Evolutionary conservation across 2,329 filamentous ascomycete genomes (phyloP), one percentile per base, ranked within the genome.

Genomic region (Penicillium sp.): DNA sequence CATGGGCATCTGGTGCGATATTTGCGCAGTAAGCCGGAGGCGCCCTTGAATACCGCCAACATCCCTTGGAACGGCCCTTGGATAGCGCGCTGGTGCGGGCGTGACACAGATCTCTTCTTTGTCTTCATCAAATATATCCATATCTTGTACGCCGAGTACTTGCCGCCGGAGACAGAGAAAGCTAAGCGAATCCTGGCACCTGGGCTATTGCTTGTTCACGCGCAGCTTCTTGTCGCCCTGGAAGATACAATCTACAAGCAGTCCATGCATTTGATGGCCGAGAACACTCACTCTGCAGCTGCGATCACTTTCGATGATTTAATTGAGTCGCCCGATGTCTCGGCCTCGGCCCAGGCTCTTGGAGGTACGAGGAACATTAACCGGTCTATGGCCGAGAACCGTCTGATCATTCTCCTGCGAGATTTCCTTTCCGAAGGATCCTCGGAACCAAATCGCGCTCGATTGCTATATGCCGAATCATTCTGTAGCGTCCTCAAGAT

Each of bases 111-210:
- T 65, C 77, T 96, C 31, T 90, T 96, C 68, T 96, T 93, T 73
- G 87, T 95, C 42, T 96, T 96, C 65, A 84, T 86, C 74, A 96
- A 95, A 72, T 87, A 94, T 68, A 95, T 88, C 63, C 88, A 93
- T 69, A 81, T 93, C 18, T 78, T 96, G 3, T 81, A 86, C 4
- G 84, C 89, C 38, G 89, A 94, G 54, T 88, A 88, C 60, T 77
- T 88, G 61, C 85, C 86, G 0, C 62, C 65, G 6, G 77, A 79
- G 29, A 73, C 80, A 7, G 77, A 79, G 44, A 76, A 78, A 49
- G 71, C 73, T n/a, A 81, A 85, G 57, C 79, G 81, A 52, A 74
- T 85, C 51, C 81, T 88, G 45, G 85, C 87, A 1, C 92, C 92
- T 5, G 91, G 86, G 0, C 84, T 95, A 64, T 81, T 93, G 18